These are phyloP conservation scores for Fonsecaea nubica DNA, from an alignment of 2,329 filamentous ascomycete species.

Conservation along the genomic window DNA sequence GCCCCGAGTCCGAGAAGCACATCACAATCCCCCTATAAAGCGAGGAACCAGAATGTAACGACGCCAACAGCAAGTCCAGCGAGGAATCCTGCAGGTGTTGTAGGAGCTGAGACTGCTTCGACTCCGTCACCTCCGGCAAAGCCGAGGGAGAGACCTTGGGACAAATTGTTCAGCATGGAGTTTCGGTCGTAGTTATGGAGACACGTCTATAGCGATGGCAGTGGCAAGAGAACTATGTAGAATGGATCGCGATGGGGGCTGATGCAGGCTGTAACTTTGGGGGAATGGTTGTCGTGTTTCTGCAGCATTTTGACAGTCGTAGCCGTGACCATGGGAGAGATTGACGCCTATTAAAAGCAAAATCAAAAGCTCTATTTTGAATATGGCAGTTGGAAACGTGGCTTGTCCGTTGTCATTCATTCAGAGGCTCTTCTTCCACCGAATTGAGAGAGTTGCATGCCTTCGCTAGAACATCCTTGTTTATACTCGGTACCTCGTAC, in stretches of 20 bases:
- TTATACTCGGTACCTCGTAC: too few relatives aligned
- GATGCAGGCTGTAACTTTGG: neutral
- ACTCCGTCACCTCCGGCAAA: conserved; percentile 38
- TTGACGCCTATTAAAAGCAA: neutral
- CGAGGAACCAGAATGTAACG: conserved; percentile 11
- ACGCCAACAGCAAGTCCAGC: conserved; percentile 26
- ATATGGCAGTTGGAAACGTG: too few relatives aligned
- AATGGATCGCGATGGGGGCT: neutral
- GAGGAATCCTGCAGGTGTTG: conserved; percentile 10
- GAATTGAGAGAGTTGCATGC: too few relatives aligned
- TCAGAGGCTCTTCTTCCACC: too few relatives aligned
- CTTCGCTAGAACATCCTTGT: too few relatives aligned
- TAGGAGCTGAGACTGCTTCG: conserved; percentile 21
- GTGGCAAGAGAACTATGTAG: neutral
- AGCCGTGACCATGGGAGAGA: neutral
- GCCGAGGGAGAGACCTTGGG: conserved; percentile 45
- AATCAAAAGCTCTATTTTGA: neutral
- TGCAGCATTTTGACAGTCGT: neutral
- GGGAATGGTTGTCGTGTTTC: neutral
- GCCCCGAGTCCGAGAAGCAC: conserved; percentile 12
- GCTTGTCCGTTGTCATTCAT: too few relatives aligned
- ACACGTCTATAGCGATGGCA: neutral
- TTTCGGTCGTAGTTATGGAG: conserved; percentile 41
- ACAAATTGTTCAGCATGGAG: conserved; percentile 53
- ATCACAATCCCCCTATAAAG: conserved; percentile 32